Percentiles rank a stretch among this genome's conserved stretches.
These are phyloP conservation scores for Quercus gilva DNA, from an alignment of 306 rosid genomes.

Conservation along the genomic window DNA sequence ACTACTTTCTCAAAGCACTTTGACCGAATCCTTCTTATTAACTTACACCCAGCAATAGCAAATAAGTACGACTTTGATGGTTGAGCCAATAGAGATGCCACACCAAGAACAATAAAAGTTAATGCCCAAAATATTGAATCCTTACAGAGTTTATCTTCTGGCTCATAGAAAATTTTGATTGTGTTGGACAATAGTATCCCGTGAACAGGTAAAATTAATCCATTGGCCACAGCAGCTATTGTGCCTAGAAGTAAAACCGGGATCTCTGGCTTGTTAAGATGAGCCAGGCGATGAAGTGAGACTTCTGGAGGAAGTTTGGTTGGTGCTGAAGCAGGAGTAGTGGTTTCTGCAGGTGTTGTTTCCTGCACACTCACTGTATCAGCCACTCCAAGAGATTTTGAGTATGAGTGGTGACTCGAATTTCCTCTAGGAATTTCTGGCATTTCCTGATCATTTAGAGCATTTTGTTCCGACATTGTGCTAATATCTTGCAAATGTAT, in stretches of 20 bases:
- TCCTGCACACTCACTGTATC: slow-evolving; percentile 31
- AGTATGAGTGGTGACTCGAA: slow-evolving; percentile 33
- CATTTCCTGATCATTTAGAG: slow-evolving; percentile 20
- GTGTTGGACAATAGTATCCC: slow-evolving; percentile 48
- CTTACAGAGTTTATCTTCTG: slow-evolving; percentile 51
- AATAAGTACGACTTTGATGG: slow-evolving; percentile 58
- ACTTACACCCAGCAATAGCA: slow-evolving; percentile 61
- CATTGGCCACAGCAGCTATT: slow-evolving; percentile 53
- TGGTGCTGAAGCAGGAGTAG: slow-evolving; percentile 22
- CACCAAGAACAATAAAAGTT: slow-evolving; percentile 42
- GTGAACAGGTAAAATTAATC: slow-evolving; percentile 43
- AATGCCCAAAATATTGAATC: slow-evolving; percentile 70
- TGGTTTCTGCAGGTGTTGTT: slow-evolving; percentile 19
- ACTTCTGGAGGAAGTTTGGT: slow-evolving; percentile 32
- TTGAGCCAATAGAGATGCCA: slow-evolving; percentile 27
- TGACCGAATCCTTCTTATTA: slow-evolving; percentile 54
- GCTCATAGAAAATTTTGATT: slow-evolving; percentile 58
- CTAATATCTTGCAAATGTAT: slow-evolving; percentile 47
- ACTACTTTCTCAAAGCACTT: slow-evolving; percentile 67
- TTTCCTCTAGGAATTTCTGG: no score
- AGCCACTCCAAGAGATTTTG: slow-evolving; percentile 35
- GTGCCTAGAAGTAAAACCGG: slow-evolving; percentile 52
- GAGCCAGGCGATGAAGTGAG: slow-evolving; percentile 50
- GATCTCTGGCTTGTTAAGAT: slow-evolving; percentile 78
- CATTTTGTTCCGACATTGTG: slow-evolving; percentile 31